Percentiles rank a stretch among this genome's conserved stretches.
These are phyloP conservation scores for Diutina neorugosa DNA, from an alignment of 1,139 yeast species.

Conservation along the genomic window DNA sequence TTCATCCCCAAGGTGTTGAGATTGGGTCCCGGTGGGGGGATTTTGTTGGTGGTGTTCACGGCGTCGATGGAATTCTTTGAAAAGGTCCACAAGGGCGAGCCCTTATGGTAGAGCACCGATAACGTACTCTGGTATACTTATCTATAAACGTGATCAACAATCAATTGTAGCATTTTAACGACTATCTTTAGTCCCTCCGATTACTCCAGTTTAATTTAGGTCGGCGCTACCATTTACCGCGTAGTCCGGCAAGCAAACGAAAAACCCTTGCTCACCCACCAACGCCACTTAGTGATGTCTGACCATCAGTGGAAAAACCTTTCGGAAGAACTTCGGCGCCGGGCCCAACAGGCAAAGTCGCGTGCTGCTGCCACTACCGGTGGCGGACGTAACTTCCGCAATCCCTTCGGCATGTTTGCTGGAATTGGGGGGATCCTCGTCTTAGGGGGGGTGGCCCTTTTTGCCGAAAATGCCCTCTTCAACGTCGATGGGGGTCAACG, in stretches of 20 bases:
- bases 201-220: too few relatives aligned
- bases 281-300: conserved; percentile 17
- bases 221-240: neutral
- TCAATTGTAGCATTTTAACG: too few relatives aligned
- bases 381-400: conserved; percentile 32
- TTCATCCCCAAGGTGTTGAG: conserved; percentile 95
- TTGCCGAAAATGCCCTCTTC: conserved; percentile 68
- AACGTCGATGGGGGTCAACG: conserved; percentile 99
- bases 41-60: conserved; percentile 87
- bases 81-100: conserved; percentile 28
- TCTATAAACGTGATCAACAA: neutral
- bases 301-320: conserved; percentile 58
- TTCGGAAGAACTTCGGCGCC: conserved; percentile 53
- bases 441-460: conserved; percentile 59
- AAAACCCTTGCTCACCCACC: neutral
- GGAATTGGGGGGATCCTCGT: conserved; percentile 71
- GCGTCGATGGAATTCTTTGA: conserved; percentile 92
- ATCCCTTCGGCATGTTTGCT: conserved; percentile 50
- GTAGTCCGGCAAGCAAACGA: neutral
- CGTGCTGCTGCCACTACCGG: conserved; percentile 16
- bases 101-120: neutral
- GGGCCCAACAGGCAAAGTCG: conserved; percentile 39
- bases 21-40: conserved; percentile 99
- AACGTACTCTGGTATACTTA: neutral
- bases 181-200: too few relatives aligned